Evolutionary conservation across 305 asterid species (phyloP), one percentile per base, ranked within the genome.

Genomic region (Solanum hybrid): DNA sequence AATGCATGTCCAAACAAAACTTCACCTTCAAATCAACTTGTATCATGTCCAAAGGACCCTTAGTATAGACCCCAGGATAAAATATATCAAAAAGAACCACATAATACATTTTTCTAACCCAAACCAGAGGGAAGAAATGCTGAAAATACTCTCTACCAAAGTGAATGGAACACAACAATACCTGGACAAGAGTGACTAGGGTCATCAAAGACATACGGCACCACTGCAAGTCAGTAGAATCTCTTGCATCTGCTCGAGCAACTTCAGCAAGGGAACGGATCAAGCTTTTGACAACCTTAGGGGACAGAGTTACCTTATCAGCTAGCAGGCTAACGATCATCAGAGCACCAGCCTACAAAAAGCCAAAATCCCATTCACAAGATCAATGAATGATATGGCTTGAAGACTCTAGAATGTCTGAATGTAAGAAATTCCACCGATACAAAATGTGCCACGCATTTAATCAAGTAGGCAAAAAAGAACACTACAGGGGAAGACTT

Each of bases 311-410:
- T 87, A 94, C 94, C 94, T 94, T 96, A 92, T 95, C 96, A 89
- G 98, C 94, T 51, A 97, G 96, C 91, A 96, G 91, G 91, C 98
- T 95, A 79, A 94, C 95, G 93, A 97, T 97, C 97, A 97, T 97
- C 76, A 97, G 90, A 39, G 98, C 97, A 32, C 98, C 98, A 89
- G 99, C 98, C 99, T 97, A 93, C 88, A 32, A 85, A 81, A 85
- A 34, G 65, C 22, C 78, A 75, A 89, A 34, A 26, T 76, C 70
- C 34, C 70, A 45, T 27, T 29, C 70, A 79, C 77, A 22, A 22
- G 77, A 85, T 85, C 88, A 85, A 32, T 32, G 32, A 84, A 32
- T 31, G 88, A 31, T 85, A 57, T 57, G 78, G 77, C 33, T 32
- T 22, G 77, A 31, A 32, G 77, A 10, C 45, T 85, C 51, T 11